phyloP scores from a whole-genome alignment of 2,329 filamentous ascomycete genomes.

The Trichophyton simii region DNA sequence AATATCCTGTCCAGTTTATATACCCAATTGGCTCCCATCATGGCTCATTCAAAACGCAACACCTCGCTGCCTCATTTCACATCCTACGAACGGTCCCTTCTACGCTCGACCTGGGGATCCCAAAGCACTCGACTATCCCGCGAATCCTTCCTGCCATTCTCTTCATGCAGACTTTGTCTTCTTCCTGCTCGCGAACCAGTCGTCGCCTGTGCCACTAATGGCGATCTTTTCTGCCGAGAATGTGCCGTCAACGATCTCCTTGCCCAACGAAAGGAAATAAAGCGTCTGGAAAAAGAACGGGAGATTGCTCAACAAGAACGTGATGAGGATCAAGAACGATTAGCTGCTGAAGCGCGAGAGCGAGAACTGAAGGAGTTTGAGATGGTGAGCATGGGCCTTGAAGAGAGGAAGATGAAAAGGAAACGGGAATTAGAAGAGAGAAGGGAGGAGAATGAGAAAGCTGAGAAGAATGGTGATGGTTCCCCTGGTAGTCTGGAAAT shows the following conservation, averaged over 20 bases:
- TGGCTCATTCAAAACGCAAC: slow-evolving; percentile 59
- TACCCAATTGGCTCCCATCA: slow-evolving; percentile 12
- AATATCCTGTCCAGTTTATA: not conserved
- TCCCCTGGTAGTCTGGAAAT: slow-evolving; percentile 27
- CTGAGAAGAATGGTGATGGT: slow-evolving; percentile 24
- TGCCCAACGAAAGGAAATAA: slow-evolving; percentile 81
- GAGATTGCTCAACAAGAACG: slow-evolving; percentile 51
- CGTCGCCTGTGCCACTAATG: slow-evolving; percentile 62
- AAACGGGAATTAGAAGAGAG: slow-evolving; percentile 17
- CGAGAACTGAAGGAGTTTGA: slow-evolving; percentile 74
- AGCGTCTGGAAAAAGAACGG: slow-evolving; percentile 57
- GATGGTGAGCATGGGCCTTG: slow-evolving; percentile 59
- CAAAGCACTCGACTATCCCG: slow-evolving; percentile 73
- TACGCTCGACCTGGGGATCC: slow-evolving; percentile 70
- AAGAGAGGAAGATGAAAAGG: slow-evolving; percentile 21
- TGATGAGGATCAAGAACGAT: slow-evolving; percentile 45
- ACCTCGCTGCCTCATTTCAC: slow-evolving; percentile 91
- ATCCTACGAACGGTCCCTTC: slow-evolving; percentile 70
- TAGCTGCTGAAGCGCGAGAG: slow-evolving; percentile 57
- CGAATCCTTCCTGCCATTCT: slow-evolving; percentile 86
- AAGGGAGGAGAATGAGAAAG: slow-evolving; percentile 8
- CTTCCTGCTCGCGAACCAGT: slow-evolving; percentile 70
- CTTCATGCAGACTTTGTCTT: slow-evolving; percentile 77
- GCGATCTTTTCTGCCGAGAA: slow-evolving; percentile 90
- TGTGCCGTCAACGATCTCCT: slow-evolving; percentile 87